Conservation (phyloP, 176 grass and related monocot genomes). For the Calamus simplicifolius region DNA sequence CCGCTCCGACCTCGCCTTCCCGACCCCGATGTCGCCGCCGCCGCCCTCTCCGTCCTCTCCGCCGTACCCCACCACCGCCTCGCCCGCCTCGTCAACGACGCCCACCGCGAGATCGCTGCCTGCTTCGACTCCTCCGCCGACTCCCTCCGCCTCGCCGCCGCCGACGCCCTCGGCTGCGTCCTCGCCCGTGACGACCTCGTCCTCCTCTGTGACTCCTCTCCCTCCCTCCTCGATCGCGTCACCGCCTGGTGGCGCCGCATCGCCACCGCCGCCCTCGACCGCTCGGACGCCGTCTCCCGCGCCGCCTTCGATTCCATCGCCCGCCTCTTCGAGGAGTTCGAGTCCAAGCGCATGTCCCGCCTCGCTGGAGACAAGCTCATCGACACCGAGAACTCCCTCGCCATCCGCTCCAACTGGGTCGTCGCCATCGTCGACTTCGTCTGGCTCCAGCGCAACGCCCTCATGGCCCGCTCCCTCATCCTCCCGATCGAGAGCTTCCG, state of each 20-base stretch:
- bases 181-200: slow-evolving; percentile 42
- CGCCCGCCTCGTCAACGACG: slow-evolving; percentile 64
- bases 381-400: slow-evolving; percentile 71
- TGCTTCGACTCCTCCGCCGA: slow-evolving; percentile 15
- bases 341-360: slow-evolving; percentile 84
- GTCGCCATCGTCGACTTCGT: slow-evolving; percentile 63
- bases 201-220: slow-evolving; percentile 40
- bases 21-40: slow-evolving; percentile 81
- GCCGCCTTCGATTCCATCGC: slow-evolving; percentile 70
- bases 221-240: slow-evolving; percentile 70
- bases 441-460: slow-evolving; percentile 71
- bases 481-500: slow-evolving; percentile 87
- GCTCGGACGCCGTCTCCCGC: slow-evolving; percentile 62
- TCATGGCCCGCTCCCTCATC: slow-evolving; percentile 71
- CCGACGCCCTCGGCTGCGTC: slow-evolving; percentile 13
- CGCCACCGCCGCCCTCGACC: slow-evolving; percentile 50
- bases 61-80: slow-evolving; percentile 78
- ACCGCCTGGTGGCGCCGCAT: slow-evolving; percentile 80
- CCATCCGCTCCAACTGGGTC: slow-evolving; percentile 85
- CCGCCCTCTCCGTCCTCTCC: slow-evolving; percentile 74
- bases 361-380: slow-evolving; percentile 96
- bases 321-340: slow-evolving; percentile 88
- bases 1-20: slow-evolving; percentile 76
- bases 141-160: slow-evolving; percentile 13
- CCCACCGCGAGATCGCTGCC: slow-evolving; percentile 22